Conservation (phyloP, 2,329 filamentous ascomycete genomes). For the Cadophora sp. region DNA sequence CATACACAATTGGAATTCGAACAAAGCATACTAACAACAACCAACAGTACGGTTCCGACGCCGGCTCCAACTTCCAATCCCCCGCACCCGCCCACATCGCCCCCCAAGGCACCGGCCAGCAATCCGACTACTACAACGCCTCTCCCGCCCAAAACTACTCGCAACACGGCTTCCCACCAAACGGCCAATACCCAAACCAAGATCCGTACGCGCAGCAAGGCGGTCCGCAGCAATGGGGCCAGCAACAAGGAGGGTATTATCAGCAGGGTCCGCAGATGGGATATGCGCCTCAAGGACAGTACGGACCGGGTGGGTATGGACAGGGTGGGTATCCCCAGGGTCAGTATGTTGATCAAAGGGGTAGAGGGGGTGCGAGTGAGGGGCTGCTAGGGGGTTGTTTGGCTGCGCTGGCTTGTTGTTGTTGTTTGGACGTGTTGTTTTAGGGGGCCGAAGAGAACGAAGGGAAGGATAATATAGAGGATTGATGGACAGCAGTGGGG, state of each 20-base stretch:
- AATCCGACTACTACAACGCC: conserved; percentile 33
- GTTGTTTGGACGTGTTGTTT: conserved; percentile 58
- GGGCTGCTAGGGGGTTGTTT: conserved; percentile 52
- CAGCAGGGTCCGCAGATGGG: conserved; percentile 37
- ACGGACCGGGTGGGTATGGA: not conserved
- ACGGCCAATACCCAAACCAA: conserved; percentile 15
- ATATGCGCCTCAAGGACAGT: conserved; percentile 30
- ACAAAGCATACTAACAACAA: not conserved
- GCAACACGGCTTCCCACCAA: conserved; percentile 13
- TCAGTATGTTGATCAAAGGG: conserved; percentile 47
- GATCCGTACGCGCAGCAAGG: conserved; percentile 24
- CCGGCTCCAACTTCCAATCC: conserved; percentile 21
- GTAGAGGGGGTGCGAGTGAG: conserved; percentile 38
- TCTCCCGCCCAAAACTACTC: conserved; percentile 26
- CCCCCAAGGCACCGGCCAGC: conserved; percentile 24
- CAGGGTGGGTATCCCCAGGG: conserved; percentile 42
- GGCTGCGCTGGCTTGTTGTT: conserved; percentile 56
- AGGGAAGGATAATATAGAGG: not conserved
- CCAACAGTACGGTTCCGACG: conserved; percentile 30
- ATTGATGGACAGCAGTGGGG: not conserved
- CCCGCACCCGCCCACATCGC: conserved; percentile 34
- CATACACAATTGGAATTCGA: not conserved
- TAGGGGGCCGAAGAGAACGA: conserved; percentile 36
- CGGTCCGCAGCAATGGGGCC: conserved; percentile 8
- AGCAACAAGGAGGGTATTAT: conserved; percentile 33